Base-by-base conservation (phyloP, 768 basidiomycete genomes). In the Chalciporus piperatus region DNA sequence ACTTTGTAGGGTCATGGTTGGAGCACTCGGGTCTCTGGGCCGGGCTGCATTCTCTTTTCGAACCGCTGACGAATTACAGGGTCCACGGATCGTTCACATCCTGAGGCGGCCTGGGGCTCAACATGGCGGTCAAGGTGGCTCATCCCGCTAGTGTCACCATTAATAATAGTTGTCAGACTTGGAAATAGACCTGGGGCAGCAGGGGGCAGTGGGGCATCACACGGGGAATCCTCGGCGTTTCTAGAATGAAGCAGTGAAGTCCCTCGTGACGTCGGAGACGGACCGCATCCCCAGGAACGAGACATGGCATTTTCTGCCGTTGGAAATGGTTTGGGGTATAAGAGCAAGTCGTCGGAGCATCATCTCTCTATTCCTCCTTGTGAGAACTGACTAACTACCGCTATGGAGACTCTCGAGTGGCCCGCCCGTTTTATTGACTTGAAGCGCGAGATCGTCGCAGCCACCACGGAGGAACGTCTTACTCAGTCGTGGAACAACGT, bases 401-500 rank as follows among this genome's bases (percentile, higher is more conserved):
- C 16, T 33, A 61, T 68, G 6, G 32, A 55, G 32, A 39, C 22
- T 8, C 43, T 47, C 25, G 40, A 35, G 27, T 62, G 57, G 59
- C 61, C 63, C 11, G 27, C 76, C 35, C 83, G 77, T 39, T 84
- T 85, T 57, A 62, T 68, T 6, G 77, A 83, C 40, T 51, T 86
- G 55, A 87, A 88, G 67, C 71, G 71, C 41, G 71, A 81, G 54
- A 81, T 88, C 42, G 80, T 78, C 1, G 66, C 64, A 0, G 69
- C 71, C 3, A 78, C 79, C 55, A 77, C 82, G 13, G 69, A 78
- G 66, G 65, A 70, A 51, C 73, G 68, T 19, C 75, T 76, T 19
- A 81, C 76, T 3, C 63, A 69, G 20, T 76, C 84, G 2, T 87
- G 85, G 87, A 69, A 60, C 16, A 81, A 84, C 52, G 70, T 88